Conservation (phyloP, 78 protist genomes). For the Planoprotostelium fungivorum region DNA sequence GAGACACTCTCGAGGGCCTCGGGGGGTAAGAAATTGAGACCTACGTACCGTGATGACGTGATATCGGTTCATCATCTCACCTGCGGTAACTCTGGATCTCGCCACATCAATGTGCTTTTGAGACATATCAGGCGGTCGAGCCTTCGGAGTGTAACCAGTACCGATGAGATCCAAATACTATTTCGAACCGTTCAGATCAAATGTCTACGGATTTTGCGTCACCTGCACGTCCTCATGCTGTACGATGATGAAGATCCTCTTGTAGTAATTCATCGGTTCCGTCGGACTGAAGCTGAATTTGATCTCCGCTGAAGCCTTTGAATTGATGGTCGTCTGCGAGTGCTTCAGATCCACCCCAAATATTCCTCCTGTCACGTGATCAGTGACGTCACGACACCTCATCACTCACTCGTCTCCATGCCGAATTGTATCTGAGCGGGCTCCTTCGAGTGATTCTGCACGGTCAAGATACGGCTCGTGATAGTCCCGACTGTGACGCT, state of each 20-base stretch:
- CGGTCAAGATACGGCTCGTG: not conserved
- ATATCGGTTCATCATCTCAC: not conserved
- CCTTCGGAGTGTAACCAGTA: not conserved
- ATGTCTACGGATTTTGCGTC: not conserved
- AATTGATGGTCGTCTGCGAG: not conserved
- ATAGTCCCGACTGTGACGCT: not conserved
- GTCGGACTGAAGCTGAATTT: not conserved
- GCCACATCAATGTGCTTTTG: not conserved
- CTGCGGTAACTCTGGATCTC: not conserved
- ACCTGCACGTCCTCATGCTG: not conserved
- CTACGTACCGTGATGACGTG: not conserved
- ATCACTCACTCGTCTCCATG: not conserved
- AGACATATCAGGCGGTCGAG: not conserved
- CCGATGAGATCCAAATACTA: not conserved
- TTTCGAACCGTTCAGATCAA: not conserved
- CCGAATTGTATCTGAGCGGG: not conserved
- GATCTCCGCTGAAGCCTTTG: not conserved
- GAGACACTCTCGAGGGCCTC: not conserved
- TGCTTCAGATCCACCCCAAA: not conserved
- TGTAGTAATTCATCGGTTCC: not conserved
- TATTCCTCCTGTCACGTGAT: not conserved
- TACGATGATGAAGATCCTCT: not conserved
- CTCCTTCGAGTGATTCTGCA: not conserved
- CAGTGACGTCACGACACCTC: not conserved
- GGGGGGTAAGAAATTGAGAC: not conserved